Evolutionary conservation across 2,329 filamentous ascomycete genomes (phyloP), one percentile per base, ranked within the genome.

Genomic region (Ceratocystis huliohia): DNA sequence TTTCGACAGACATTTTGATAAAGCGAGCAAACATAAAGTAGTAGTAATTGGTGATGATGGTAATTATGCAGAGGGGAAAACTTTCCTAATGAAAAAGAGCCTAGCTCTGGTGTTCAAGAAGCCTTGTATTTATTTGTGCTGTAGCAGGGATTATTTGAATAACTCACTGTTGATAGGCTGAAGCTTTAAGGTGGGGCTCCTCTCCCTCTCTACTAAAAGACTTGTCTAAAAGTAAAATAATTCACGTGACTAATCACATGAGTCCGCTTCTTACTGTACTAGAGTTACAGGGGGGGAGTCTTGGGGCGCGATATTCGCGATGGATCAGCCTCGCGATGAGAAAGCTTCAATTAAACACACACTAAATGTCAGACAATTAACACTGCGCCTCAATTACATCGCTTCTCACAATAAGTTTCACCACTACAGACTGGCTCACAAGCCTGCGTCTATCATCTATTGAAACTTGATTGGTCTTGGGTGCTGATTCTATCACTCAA

Each of bases 1-100:
- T 83, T 80, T 89, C 84, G 72, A 86, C 81, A 17, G 62, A 62
- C 86, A 88, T 88, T 72, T 70, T 77, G 70, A 70, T 28, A 44
- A 56, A 64, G 20, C 63, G n/a, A 82, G 74, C 77, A 81, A 81
- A 53, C 68, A 75, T 69, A 44, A 44, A 63, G 5, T n/a, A 13
- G 7, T 46, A 1, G 6, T n/a, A 3, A 37, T 33, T 10, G n/a
- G 15, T 13, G 44, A 17, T 17, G n/a, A 59, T 17, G n/a, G 30
- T 15, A 37, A 48, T 28, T 22, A 48, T 10, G 41, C 2, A 61
- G 41, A 33, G 25, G 3, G 17, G 15, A 13, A 56, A 22, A 57
- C 13, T 25, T 28, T 53, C 22, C 48, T 28, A 53, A 1, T 25
- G 48, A 28, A 3, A 25, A 13, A 13, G 3, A 53, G 22, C 22